Percentiles rank a stretch among this genome's conserved stretches.
Evolutionary conservation across 1,139 yeast genomes (phyloP).

Genomic region (Kazachstania sp.): DNA sequence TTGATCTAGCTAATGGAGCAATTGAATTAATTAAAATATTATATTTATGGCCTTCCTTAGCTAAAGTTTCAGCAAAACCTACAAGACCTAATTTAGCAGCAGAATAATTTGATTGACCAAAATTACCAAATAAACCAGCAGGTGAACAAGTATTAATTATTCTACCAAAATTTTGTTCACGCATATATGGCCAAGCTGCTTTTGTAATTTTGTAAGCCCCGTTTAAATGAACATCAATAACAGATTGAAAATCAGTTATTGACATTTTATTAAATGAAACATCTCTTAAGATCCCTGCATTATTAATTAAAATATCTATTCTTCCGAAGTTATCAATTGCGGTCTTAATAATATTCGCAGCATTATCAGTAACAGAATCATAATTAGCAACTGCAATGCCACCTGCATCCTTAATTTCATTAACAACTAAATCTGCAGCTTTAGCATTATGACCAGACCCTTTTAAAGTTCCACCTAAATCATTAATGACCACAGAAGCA

Average conservation of each 20-base stretch:
- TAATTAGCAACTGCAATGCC: slow-evolving; percentile 91
- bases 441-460: slow-evolving; percentile 59
- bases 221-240: slow-evolving; percentile 76
- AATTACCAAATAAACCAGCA: slow-evolving; percentile 93
- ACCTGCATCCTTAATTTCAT: slow-evolving; percentile 67
- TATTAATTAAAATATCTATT: slow-evolving; percentile 82
- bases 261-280: slow-evolving; percentile 66
- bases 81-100: slow-evolving; percentile 88
- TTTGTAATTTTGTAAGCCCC: slow-evolving; percentile 82
- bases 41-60: slow-evolving; percentile 84
- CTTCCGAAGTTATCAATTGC: slow-evolving; percentile 84
- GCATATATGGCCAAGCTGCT: slow-evolving; percentile 91
- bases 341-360: slow-evolving; percentile 76
- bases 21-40: slow-evolving; percentile 79
- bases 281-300: slow-evolving; percentile 85
- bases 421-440: slow-evolving; percentile 86
- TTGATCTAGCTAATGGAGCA: slow-evolving; percentile 90
- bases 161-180: slow-evolving; percentile 79
- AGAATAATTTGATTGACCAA: slow-evolving; percentile 93
- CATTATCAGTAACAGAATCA: slow-evolving; percentile 72
- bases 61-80: slow-evolving; percentile 88
- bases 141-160: slow-evolving; percentile 90
- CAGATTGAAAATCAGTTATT: slow-evolving; percentile 69
- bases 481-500: slow-evolving; percentile 87
- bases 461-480: slow-evolving; percentile 73